A percentile compares a stretch with the other conserved stretches of the same genome.
These are phyloP conservation scores for Carex littledalei DNA, from an alignment of 176 grass and related monocot genomes.

Conservation along the genomic window DNA sequence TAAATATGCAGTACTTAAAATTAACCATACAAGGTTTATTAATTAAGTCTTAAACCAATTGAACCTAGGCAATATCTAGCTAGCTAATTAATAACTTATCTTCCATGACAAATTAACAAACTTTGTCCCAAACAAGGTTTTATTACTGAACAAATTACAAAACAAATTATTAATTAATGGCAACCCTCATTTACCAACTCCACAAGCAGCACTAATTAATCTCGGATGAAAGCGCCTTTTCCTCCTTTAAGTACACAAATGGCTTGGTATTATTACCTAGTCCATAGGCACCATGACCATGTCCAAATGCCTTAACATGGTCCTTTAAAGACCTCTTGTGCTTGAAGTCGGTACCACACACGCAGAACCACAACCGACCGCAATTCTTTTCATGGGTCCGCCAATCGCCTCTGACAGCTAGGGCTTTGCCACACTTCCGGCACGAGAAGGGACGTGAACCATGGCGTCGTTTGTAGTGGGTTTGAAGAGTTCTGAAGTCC, in stretches of 20 bases:
- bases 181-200: background rate
- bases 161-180: background rate
- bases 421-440: slow-evolving; percentile 80
- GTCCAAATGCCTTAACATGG: slow-evolving; percentile 60
- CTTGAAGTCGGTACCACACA: slow-evolving; percentile 81
- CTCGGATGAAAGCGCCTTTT: background rate
- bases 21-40: background rate
- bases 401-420: slow-evolving; percentile 95
- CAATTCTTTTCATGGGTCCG: slow-evolving; percentile 99
- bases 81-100: background rate
- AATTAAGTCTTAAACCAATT: background rate
- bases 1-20: background rate
- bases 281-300: slow-evolving; percentile 38
- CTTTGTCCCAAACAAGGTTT: background rate
- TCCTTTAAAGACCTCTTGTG: slow-evolving; percentile 83
- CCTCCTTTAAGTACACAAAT: slow-evolving; percentile 14
- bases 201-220: background rate
- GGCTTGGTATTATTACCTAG: background rate
- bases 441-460: slow-evolving; percentile 93
- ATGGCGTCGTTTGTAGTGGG: slow-evolving; percentile 95
- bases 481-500: slow-evolving; percentile 97
- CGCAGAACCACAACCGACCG: slow-evolving; percentile 80
- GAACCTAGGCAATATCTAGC: background rate
- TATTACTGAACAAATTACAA: background rate
- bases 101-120: background rate